Evolutionary conservation across 2,329 filamentous ascomycete species (phyloP).

Genomic region (Aureobasidium zeae): DNA sequence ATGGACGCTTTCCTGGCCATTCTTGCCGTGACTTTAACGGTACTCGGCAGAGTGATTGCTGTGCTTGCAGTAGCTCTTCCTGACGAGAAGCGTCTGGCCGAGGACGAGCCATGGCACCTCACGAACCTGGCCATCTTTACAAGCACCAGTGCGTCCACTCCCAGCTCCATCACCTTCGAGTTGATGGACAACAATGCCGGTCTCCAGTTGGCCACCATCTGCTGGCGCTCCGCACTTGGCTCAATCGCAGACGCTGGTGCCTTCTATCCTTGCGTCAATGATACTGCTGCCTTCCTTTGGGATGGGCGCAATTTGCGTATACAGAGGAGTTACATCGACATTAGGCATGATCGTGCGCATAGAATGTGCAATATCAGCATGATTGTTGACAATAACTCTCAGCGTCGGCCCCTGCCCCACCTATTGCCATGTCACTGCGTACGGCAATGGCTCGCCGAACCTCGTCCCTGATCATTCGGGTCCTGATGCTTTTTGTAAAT

Average conservation of each 20-base stretch:
- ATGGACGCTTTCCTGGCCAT: background rate
- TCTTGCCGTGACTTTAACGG: slow-evolving; percentile 8
- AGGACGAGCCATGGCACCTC: slow-evolving; percentile 22
- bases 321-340: slow-evolving; percentile 20
- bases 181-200: slow-evolving; percentile 24
- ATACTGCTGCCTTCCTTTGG: slow-evolving; percentile 21
- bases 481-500: background rate
- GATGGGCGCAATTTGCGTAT: slow-evolving; percentile 18
- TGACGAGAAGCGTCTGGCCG: slow-evolving; percentile 14
- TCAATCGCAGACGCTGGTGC: slow-evolving; percentile 15
- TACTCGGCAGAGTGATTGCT: background rate
- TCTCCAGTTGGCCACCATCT: slow-evolving; percentile 22
- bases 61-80: too few relatives aligned
- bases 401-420: slow-evolving; percentile 9
- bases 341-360: slow-evolving; percentile 18
- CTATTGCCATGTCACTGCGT: slow-evolving; percentile 2
- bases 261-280: slow-evolving; percentile 21
- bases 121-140: slow-evolving; percentile 20
- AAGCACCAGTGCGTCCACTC: slow-evolving; percentile 6
- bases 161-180: slow-evolving; percentile 21
- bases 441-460: background rate
- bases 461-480: background rate
- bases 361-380: background rate
- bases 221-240: slow-evolving; percentile 16
- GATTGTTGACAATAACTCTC: too few relatives aligned